A percentile compares a stretch with the other conserved stretches of the same genome.
Conservation (phyloP, 768 basidiomycete genomes). For the Chlorophyllum brunneum region DNA sequence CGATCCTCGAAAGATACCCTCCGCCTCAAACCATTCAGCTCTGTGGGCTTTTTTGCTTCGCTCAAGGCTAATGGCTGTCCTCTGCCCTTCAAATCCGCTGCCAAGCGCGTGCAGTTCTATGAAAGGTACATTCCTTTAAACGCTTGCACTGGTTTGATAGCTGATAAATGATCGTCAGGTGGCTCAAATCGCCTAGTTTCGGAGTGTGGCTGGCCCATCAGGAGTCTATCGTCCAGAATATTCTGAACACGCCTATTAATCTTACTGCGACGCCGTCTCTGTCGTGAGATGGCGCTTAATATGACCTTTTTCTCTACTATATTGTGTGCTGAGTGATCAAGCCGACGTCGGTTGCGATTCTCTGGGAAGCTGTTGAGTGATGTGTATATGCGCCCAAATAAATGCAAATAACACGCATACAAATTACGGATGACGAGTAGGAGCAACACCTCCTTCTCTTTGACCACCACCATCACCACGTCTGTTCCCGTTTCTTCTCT, state of each 20-base stretch:
- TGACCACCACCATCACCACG: constrained; percentile 8
- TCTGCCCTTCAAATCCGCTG: constrained; percentile 69
- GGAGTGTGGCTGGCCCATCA: constrained; percentile 77
- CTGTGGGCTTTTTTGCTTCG: constrained; percentile 64
- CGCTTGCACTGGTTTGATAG: background rate
- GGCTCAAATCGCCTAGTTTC: constrained; percentile 74
- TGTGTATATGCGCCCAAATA: constrained; percentile 9
- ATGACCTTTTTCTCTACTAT: background rate
- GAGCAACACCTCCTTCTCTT: background rate
- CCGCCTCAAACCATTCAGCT: constrained; percentile 69
- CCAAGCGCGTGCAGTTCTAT: constrained; percentile 71
- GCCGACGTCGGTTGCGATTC: no score
- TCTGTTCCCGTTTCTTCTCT: background rate
- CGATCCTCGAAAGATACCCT: constrained; percentile 25
- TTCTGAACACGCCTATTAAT: constrained; percentile 32
- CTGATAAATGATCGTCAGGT: constrained; percentile 27
- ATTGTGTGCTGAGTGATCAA: constrained; percentile 2
- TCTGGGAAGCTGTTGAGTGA: no score
- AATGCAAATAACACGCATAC: constrained; percentile 11
- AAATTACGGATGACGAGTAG: constrained; percentile 2
- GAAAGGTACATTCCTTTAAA: constrained; percentile 31
- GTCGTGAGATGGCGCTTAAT: constrained; percentile 6
- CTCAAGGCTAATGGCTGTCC: constrained; percentile 67
- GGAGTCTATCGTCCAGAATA: constrained; percentile 63
- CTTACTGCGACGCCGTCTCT: constrained; percentile 7